Conservation (phyloP, 148 eudicot species). For the Dianthus caryophyllus region DNA sequence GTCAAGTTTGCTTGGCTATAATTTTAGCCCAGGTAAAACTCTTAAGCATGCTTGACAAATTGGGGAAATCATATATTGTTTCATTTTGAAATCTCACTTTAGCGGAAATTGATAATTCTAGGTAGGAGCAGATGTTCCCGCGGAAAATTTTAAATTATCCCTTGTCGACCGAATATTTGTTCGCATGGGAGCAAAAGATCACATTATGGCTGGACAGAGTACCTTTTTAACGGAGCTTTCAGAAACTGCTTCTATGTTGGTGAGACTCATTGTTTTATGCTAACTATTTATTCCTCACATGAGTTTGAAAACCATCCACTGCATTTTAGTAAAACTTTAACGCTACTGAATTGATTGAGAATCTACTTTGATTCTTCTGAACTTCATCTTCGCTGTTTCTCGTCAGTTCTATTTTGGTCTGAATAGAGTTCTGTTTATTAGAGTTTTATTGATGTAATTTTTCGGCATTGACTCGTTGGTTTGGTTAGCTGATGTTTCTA, state of each 20-base stretch:
- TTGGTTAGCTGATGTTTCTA: conserved; percentile 6
- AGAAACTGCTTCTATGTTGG: conserved; percentile 98
- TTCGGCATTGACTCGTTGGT: not conserved
- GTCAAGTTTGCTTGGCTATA: conserved; percentile 95
- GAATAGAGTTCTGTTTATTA: not conserved
- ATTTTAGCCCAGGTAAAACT: conserved; percentile 81
- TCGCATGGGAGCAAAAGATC: conserved; percentile 99
- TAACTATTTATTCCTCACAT: not conserved
- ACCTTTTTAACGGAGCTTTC: conserved; percentile 93
- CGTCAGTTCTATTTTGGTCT: not conserved
- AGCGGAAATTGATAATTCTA: conserved; percentile 22
- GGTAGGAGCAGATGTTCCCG: conserved; percentile 97
- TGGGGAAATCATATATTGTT: not conserved
- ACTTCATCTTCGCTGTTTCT: not conserved
- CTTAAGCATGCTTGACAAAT: conserved; percentile 1
- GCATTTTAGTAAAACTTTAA: not conserved
- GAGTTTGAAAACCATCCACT: too few relatives aligned
- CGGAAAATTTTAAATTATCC: conserved; percentile 70
- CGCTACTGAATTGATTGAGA: not conserved
- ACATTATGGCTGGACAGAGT: conserved; percentile 98
- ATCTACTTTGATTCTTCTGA: not conserved
- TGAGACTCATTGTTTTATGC: conserved; percentile 29
- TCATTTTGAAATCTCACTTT: conserved; percentile 17
- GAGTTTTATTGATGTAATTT: not conserved
- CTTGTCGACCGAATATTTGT: conserved; percentile 88